These are phyloP conservation scores for Kodamaea derodonti DNA, from an alignment of 1,139 yeast genomes.

Conservation along the genomic window DNA sequence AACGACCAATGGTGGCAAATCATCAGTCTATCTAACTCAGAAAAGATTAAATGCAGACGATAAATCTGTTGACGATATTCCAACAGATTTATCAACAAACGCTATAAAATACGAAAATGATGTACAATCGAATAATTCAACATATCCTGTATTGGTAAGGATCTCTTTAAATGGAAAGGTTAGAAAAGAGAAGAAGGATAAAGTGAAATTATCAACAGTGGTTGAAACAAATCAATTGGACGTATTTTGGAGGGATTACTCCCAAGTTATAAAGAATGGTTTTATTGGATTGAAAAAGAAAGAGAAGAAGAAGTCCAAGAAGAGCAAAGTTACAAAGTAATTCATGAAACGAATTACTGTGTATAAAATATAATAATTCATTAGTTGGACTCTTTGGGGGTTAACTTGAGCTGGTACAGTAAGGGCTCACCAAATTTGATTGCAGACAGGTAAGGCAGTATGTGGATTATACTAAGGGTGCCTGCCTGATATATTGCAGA, in stretches of 20 bases:
- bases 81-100: slow-evolving; percentile 35
- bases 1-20: slow-evolving; percentile 31
- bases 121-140: slow-evolving; percentile 6
- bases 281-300: slow-evolving; percentile 59
- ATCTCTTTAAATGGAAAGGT: slow-evolving; percentile 53
- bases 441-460: too few relatives aligned
- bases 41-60: slow-evolving; percentile 31
- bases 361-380: too few relatives aligned
- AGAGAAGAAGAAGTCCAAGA: slow-evolving; percentile 57
- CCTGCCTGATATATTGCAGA: too few relatives aligned
- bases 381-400: too few relatives aligned
- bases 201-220: slow-evolving; percentile 59
- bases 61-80: slow-evolving; percentile 5
- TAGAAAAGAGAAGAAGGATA: slow-evolving; percentile 34
- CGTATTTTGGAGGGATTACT: slow-evolving; percentile 66
- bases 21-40: slow-evolving; percentile 43
- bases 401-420: too few relatives aligned
- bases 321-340: slow-evolving; percentile 28
- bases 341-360: too few relatives aligned
- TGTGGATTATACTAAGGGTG: too few relatives aligned
- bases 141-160: slow-evolving; percentile 52
- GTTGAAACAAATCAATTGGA: slow-evolving; percentile 56
- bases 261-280: slow-evolving; percentile 59
- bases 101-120: slow-evolving; percentile 20
- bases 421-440: too few relatives aligned